phyloP scores from a whole-genome alignment of 768 basidiomycete genomes.

The Jaapia argillacea region DNA sequence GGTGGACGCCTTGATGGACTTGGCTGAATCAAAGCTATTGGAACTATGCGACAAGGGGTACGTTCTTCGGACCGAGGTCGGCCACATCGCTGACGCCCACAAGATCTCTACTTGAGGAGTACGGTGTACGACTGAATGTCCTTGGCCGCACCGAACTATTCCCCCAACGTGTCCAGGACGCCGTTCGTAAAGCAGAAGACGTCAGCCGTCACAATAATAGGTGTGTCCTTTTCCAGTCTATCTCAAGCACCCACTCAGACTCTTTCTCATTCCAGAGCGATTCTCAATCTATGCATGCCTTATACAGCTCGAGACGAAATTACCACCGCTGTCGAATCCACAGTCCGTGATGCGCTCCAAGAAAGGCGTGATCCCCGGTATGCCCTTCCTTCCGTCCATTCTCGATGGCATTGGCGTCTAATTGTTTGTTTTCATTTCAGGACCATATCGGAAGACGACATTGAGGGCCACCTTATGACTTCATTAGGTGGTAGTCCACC shows the following conservation, averaged over 20 bases:
- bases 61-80: constrained; percentile 17
- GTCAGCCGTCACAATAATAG: constrained; percentile 65
- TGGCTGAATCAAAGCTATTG: constrained; percentile 68
- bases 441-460: constrained; percentile 54
- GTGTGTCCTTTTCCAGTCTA: constrained; percentile 28
- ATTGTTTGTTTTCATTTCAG: constrained; percentile 13
- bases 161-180: constrained; percentile 62
- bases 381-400: constrained; percentile 1
- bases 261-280: constrained; percentile 39
- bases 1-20: constrained; percentile 78
- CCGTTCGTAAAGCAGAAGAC: constrained; percentile 60
- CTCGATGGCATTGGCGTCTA: not conserved
- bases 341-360: constrained; percentile 32
- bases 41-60: constrained; percentile 81
- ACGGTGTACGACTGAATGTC: constrained; percentile 80
- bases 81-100: not conserved
- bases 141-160: constrained; percentile 71
- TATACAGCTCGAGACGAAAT: constrained; percentile 93
- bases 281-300: constrained; percentile 88
- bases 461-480: constrained; percentile 61
- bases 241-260: not conserved
- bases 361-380: constrained; percentile 9
- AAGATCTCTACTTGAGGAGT: constrained; percentile 70
- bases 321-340: constrained; percentile 57
- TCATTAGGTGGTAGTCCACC: constrained; percentile 59